Evolutionary conservation across 352 stramenopile species (phyloP), one percentile per base, ranked within the genome.

Genomic region (Pythium volutum): DNA sequence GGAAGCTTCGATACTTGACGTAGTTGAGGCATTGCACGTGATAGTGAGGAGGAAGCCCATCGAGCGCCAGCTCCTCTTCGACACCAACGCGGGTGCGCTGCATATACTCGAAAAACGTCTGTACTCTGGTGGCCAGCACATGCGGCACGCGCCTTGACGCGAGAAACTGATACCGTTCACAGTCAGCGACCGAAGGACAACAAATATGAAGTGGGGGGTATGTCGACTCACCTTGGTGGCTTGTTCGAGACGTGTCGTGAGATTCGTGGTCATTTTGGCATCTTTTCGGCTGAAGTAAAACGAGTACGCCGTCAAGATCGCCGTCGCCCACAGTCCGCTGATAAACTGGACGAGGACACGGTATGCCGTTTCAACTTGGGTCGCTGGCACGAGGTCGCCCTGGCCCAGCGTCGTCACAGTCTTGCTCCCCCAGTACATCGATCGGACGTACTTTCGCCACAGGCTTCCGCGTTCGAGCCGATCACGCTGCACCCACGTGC

Each of bases 211-310:
- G n/a, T 22, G 20, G 11, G 3, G 15, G 25, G 16, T 16, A n/a
- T 4, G 15, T 26, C 4, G 33, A 61, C 42, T 46, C 42, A 70
- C 77, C 64, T 77, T 73, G 0, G 56, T 66, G 15, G 76, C 68
- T 65, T 91, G 79, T n/a, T 76, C 75, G 1, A 83, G 61, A 4
- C 80, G 67, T 26, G 81, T 91, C n/a, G 74, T 83, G 46, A 88
- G 76, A 27, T 84, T 88, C 27, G 68, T 87, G 6, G 64, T 63
- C 66, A 91, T 71, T 25, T 81, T 74, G 1, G 66, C 72, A 38
- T 91, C 79, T 65, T 81, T 85, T 55, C 83, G 70, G 18, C 74
- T 86, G 46, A 91, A 91, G 67, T 74, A 88, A 50, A 89, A 91
- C 0, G 74, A 86, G 45, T 85, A 91, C 4, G 79, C 81, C 12